Evolutionary conservation across 352 stramenopile genomes (phyloP).

Genomic region (Pythium dissotocum): DNA sequence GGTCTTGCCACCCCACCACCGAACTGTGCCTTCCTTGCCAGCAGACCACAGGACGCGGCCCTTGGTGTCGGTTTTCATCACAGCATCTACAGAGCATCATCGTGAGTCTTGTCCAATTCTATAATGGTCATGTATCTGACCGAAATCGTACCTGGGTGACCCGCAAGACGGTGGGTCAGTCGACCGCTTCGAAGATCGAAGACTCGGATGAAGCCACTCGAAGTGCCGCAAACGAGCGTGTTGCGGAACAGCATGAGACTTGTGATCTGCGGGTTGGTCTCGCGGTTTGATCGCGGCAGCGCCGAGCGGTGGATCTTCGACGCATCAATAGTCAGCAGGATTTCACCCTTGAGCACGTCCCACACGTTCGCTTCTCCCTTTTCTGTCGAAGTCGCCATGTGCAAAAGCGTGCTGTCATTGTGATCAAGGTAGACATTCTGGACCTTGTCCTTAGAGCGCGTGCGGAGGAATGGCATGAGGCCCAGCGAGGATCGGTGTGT

Average conservation of each 20-base stretch:
- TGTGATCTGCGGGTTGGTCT: slow-evolving; percentile 76
- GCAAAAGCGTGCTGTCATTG: slow-evolving; percentile 76
- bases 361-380: slow-evolving; percentile 88
- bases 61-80: slow-evolving; percentile 84
- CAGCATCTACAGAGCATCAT: slow-evolving; percentile 46
- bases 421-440: slow-evolving; percentile 80
- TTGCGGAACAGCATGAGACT: slow-evolving; percentile 88
- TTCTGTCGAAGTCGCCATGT: slow-evolving; percentile 82
- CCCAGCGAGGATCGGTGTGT: slow-evolving; percentile 77
- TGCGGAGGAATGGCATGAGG: slow-evolving; percentile 84
- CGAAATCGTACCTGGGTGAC: slow-evolving; percentile 64
- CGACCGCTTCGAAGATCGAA: slow-evolving; percentile 82
- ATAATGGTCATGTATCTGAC: background rate
- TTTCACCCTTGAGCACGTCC: slow-evolving; percentile 85
- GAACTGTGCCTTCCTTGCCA: slow-evolving; percentile 77
- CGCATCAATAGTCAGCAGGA: slow-evolving; percentile 75
- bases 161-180: slow-evolving; percentile 79
- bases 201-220: slow-evolving; percentile 82
- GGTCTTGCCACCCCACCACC: slow-evolving; percentile 88
- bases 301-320: slow-evolving; percentile 86
- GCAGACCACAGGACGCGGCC: slow-evolving; percentile 85
- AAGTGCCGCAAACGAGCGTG: slow-evolving; percentile 87
- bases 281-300: slow-evolving; percentile 62
- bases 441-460: slow-evolving; percentile 75
- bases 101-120: background rate